Evolutionary conservation across 805 yeast genomes (phyloP), one percentile per base, ranked within the genome.

Genomic region (Schwanniomyces pseudopolymorphus): DNA sequence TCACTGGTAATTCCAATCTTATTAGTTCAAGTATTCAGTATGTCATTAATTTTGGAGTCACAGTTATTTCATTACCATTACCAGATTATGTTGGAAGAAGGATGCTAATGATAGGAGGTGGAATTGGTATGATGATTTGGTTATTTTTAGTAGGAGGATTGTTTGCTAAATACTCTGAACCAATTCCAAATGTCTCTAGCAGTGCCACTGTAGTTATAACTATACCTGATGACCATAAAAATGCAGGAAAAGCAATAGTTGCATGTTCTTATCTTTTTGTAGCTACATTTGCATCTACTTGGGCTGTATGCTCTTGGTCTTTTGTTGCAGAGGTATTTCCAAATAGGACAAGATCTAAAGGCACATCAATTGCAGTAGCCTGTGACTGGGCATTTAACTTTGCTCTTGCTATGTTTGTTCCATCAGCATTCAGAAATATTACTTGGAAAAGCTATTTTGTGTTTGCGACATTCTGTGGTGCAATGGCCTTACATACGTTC

Each of bases 41-140:
- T 59, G 77, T 80, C 39, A 56, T 79, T 50, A 80, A 81, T 61
- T 69, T 78, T 42, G 76, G 69, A 25, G 75, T 75, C 58, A 84
- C 91, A 3, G 60, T 82, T 40, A 85, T 87, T 13, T 82, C 89
- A 0, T 72, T 85, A 52, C 71, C 74, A 58, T 66, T 79, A 47
- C 69, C 85, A 59, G 88, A 84, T 63, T 17, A 19, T 17, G 61
- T 84, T 33, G 92, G 91, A 58, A 81, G 94, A 76, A 79, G 91
- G 66, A 77, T 78, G 19, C 62, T 83, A 44, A 75, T 77, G 57
- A 59, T 83, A 49, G 60, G 67, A 35, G 79, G 81, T 53, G 79
- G 79, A 26, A 49, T 69, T 28, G 53, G 67, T 17, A 77, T 78
- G 81, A 61, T 67, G 70, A 45, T 63, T 42, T 63, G 66, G 66